phyloP scores from a whole-genome alignment of 2,329 filamentous ascomycete species.

The Ilyonectria sp. region DNA sequence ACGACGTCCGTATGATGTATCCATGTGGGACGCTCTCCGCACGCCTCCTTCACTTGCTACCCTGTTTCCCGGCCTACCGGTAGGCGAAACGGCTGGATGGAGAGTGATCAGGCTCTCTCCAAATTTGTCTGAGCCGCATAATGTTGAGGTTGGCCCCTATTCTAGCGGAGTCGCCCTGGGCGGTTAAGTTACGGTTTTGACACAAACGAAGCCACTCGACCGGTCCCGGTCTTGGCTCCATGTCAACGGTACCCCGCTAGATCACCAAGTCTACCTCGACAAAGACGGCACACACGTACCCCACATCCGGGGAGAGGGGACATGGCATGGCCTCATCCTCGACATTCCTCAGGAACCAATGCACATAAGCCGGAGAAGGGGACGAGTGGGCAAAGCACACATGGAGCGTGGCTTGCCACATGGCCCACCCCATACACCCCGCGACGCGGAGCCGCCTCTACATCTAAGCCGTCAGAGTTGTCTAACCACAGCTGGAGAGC shows the following conservation, averaged over 20 bases:
- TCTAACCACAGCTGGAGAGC: conserved; percentile 13
- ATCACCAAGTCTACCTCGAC: conserved; percentile 17
- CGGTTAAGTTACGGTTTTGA: conserved; percentile 17
- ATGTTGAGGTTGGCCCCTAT: conserved; percentile 40
- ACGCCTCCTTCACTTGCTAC: conserved; percentile 2
- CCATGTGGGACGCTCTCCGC: conserved; percentile 13
- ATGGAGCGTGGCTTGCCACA: conserved; percentile 22
- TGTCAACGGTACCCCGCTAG: conserved; percentile 5
- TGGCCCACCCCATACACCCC: conserved; percentile 23
- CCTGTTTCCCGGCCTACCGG: conserved; percentile 5
- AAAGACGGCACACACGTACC: conserved; percentile 18
- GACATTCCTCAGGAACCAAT: conserved; percentile 24
- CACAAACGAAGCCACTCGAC: conserved; percentile 11
- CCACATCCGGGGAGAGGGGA: conserved; percentile 18
- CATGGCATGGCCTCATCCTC: conserved; percentile 21
- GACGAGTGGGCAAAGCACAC: conserved; percentile 8
- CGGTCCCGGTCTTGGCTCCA: background rate
- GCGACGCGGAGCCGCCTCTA: conserved; percentile 24
- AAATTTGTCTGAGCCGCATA: conserved; percentile 39
- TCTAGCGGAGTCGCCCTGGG: background rate
- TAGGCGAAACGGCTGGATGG: conserved; percentile 26
- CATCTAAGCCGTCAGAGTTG: conserved; percentile 1
- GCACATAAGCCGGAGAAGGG: conserved; percentile 21
- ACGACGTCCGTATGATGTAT: conserved; percentile 2
- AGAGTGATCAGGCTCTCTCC: conserved; percentile 35